Base-by-base conservation (phyloP, 2,329 filamentous ascomycete genomes). In the Elsinoe arachidis region DNA sequence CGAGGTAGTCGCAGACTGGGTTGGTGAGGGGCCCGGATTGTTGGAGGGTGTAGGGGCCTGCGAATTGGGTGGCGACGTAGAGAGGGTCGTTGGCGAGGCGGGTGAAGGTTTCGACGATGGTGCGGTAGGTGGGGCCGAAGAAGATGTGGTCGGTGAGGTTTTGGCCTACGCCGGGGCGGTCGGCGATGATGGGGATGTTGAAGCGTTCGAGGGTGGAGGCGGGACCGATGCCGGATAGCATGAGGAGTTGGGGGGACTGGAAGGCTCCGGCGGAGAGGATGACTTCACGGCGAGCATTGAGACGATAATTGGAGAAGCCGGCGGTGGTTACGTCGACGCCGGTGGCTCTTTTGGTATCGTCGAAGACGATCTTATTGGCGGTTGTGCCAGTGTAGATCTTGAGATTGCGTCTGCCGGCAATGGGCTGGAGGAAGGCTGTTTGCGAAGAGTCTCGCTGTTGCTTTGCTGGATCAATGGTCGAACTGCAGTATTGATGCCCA, bases 221-320 rank as follows among this genome's bases (percentile, higher is more conserved):
- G 9, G 54, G 69, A 1, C 82, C 82, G 26, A 85, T 74, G 0
- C 82, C 82, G 0, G 80, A 83, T 1, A 83, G 70, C 60, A 85
- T 81, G 12, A 79, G 74, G 17, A 81, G 68, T 65, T 77, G 78
- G 2, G 76, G 83, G n/a, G 79, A 80, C 63, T 76, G 75, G 33
- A 79, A 69, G 15, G 73, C 76, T 0, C 83, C 83, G 0, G 80
- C 81, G 1, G 77, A 76, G 2, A 87, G 65, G 26, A 86, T 75
- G 10, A 85, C 74, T 63, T 86, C 83, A 55, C 51, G 58, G 12
- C 17, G 47, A 5, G 64, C 63, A 10, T 38, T 41, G n/a, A 64
- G 39, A 11, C 39, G 39, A 21, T 43, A 43, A 10, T 43, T 43
- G 17, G 39, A 43, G 39, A 43, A 43, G 39, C 60, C 64, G 3